A percentile compares a stretch with the other conserved stretches of the same genome.
phyloP scores from a whole-genome alignment of 1,284 basidiomycete species.

The Apiotrichum brassicae region DNA sequence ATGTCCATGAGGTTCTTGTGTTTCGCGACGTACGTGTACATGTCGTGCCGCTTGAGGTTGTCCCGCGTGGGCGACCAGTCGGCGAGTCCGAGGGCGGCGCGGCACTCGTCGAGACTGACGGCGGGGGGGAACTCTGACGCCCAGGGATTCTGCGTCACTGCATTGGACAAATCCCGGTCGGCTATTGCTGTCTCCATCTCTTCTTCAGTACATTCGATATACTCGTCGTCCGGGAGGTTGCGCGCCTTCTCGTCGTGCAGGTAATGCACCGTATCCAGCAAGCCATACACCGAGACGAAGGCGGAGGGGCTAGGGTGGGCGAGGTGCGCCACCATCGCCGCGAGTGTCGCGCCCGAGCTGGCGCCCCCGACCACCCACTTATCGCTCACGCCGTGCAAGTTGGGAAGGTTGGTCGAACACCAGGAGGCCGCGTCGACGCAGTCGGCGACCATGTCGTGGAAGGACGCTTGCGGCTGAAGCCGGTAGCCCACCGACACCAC shows the following conservation, averaged over 20 bases:
- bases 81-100: slow-evolving; percentile 3
- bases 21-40: slow-evolving; percentile 9
- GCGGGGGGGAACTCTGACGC: slow-evolving; percentile 11
- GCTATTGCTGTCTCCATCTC: background rate
- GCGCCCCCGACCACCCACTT: background rate
- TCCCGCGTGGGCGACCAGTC: slow-evolving; percentile 5
- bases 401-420: slow-evolving; percentile 15
- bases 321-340: slow-evolving; percentile 8
- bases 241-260: slow-evolving; percentile 1
- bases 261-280: slow-evolving; percentile 9
- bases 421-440: slow-evolving; percentile 20
- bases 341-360: slow-evolving; percentile 6
- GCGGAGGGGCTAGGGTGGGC: background rate
- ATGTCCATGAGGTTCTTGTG: slow-evolving; percentile 10
- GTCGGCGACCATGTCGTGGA: slow-evolving; percentile 26
- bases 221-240: background rate
- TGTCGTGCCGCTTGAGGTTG: slow-evolving; percentile 4
- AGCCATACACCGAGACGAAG: slow-evolving; percentile 11
- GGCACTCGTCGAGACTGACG: slow-evolving; percentile 6
- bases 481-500: slow-evolving; percentile 33
- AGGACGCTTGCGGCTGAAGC: slow-evolving; percentile 23
- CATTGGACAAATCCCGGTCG: background rate
- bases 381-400: background rate
- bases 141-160: slow-evolving; percentile 8
- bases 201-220: slow-evolving; percentile 3